Base-by-base conservation (phyloP, 768 basidiomycete genomes). In the Xerocomellus intermedius region DNA sequence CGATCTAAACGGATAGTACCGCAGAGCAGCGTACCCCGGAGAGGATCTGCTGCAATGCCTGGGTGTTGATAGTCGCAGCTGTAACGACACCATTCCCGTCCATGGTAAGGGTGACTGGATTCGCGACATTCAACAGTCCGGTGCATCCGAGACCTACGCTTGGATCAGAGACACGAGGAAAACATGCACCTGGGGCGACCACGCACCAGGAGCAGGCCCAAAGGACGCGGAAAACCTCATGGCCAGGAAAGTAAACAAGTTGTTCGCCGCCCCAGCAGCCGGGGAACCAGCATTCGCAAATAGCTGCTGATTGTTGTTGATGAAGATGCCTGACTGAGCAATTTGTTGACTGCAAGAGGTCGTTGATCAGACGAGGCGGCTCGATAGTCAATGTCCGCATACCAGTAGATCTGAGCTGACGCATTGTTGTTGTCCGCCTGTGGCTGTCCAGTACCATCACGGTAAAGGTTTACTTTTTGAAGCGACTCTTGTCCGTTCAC, bases 231-330 rank as follows among this genome's bases (percentile, higher is more conserved):
- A 67, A 41, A 67, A 69, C 43, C 66, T 64, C 66, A 67, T 64
- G 14, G 67, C 62, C n/a, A 67, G 58, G 54, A 67, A 67, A 13
- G 67, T 67, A 44, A 69, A 67, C 43, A 67, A 35, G 30, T 62
- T 67, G 12, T 55, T 67, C 8, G 65, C 66, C 54, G 13, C 12
- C 26, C 38, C 6, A 5, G 67, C 9, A 21, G 66, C 67, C 12
- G 66, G 66, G 7, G 67, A 69, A 24, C 39, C 43, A 14, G 43
- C 30, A 38, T 57, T 54, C n/a, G 56, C 32, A 36, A 67, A 67
- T 12, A 56, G 2, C 7, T 56, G 48, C 38, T 69, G 55, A 35
- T 69, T 69, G 8, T 48, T 5, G 30, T 57, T 64, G 32, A 67
- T 62, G 24, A 67, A 69, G 19, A 67, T 54, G 5, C 66, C 66